Conservation (phyloP, 306 rosid species). For the Dryas alaskensis region DNA sequence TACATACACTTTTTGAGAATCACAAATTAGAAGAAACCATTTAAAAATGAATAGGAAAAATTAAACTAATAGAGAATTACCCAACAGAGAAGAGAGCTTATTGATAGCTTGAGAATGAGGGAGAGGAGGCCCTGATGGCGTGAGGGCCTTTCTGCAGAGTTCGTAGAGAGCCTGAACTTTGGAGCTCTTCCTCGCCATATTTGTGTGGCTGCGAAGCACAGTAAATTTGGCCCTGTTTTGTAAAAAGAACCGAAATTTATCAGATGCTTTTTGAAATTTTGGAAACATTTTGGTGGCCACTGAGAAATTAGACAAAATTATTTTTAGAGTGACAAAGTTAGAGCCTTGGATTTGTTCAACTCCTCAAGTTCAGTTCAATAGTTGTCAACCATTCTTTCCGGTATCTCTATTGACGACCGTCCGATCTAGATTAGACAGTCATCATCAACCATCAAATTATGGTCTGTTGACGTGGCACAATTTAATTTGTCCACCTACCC, state of each 20-base stretch:
- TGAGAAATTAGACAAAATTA: neutral
- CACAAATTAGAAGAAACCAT: neutral
- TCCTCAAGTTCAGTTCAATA: too few relatives aligned
- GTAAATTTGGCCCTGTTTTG: constrained; percentile 33
- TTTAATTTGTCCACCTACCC: too few relatives aligned
- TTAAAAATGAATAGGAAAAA: neutral
- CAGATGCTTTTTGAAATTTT: constrained; percentile 36
- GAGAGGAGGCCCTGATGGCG: constrained; percentile 45
- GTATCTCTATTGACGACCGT: too few relatives aligned
- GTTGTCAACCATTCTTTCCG: too few relatives aligned
- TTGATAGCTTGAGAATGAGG: constrained; percentile 49
- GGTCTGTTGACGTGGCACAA: too few relatives aligned
- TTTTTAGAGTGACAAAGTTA: neutral
- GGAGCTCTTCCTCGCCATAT: constrained; percentile 49
- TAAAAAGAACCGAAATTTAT: constrained; percentile 37
- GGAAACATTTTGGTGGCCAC: constrained; percentile 27
- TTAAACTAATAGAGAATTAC: constrained; percentile 37
- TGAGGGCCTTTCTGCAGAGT: constrained; percentile 57
- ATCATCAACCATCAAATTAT: too few relatives aligned
- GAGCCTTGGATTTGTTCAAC: neutral
- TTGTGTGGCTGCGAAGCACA: constrained; percentile 37
- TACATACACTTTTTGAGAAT: neutral
- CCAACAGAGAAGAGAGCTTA: constrained; percentile 62
- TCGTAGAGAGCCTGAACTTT: constrained; percentile 68
- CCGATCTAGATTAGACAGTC: too few relatives aligned